Base-by-base conservation (phyloP, 768 basidiomycete genomes). In the Boletus rex-veris region DNA sequence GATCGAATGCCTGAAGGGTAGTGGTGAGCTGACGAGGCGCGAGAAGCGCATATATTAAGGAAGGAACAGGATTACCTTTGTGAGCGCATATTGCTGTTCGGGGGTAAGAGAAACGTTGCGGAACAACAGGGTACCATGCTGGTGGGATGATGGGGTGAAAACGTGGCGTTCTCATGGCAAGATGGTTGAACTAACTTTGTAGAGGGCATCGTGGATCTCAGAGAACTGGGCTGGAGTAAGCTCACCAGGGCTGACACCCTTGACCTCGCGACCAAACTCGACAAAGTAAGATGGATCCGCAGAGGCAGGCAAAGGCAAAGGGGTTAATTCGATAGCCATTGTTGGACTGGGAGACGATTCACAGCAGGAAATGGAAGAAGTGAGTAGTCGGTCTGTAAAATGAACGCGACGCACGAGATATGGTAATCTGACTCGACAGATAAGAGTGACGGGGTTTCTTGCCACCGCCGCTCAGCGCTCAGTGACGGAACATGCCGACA, bases 81-180 rank as follows among this genome's bases (percentile, higher is more conserved):
- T 93, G 55, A 95, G 71, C 14, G 82, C 81, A 69, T 89, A 92
- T 68, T 94, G 92, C 64, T 90, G 84, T 69, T 91, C 89, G 0
- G 92, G 91, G 5, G 83, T 80, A 21, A 94, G 68, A 30, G 78
- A 71, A 31, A 78, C 79, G 62, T 88, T 71, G 52, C 88, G 79
- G 75, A 94, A 95, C 50, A 95, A 75, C 39, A 95, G 78, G 16
- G 78, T 80, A 40, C 80, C 80, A 60, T 94, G 78, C 89, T 92
- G 63, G 30, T 49, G 44, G 45, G n/a, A 44, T 31, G 31, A 15
- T 30, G 24, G 21, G 52, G 8, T 45, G 42, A 19, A 26, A 54
- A 43, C 35, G 50, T 55, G 44, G 31, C 24, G 30, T 5, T 16
- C 19, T 36, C 18, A 19, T 15, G 18, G 15, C 11, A 5, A 28